phyloP scores from a whole-genome alignment of 202 grass and related monocot species.

The Hordeum pubiflorum region DNA sequence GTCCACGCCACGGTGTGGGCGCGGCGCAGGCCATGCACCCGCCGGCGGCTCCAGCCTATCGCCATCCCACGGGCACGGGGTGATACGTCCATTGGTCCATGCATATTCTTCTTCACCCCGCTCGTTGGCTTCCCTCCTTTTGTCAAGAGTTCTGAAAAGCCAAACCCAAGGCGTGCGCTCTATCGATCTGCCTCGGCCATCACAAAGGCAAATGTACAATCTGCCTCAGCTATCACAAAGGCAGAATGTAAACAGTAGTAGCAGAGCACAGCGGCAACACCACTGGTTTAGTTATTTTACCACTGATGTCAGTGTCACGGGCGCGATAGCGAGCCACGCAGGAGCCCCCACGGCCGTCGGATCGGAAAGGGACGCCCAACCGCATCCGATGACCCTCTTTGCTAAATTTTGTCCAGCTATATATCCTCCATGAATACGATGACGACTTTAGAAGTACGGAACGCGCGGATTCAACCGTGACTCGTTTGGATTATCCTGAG shows the following conservation, averaged over 20 bases:
- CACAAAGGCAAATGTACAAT: no score
- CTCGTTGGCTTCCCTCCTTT: not conserved
- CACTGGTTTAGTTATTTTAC: not conserved
- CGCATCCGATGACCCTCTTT: not conserved
- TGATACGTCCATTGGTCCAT: not conserved
- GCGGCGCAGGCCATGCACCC: not conserved
- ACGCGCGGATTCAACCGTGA: no score
- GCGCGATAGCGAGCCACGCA: not conserved
- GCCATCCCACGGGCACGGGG: not conserved
- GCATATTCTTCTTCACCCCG: not conserved
- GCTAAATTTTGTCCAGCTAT: not conserved
- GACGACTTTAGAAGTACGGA: not conserved
- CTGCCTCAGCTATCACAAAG: no score
- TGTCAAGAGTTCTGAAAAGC: not conserved
- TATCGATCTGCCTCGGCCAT: no score
- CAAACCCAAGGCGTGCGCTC: no score
- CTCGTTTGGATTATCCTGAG: not conserved
- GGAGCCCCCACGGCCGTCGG: not conserved
- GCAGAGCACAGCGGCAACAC: no score
- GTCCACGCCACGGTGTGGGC: conserved; percentile 8
- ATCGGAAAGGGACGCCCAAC: not conserved
- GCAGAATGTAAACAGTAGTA: no score
- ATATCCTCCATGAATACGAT: not conserved
- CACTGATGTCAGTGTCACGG: not conserved
- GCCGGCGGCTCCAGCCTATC: not conserved